Conservation (phyloP, 371 early-diverging fungal genomes). For the Apophysomyces sp. region DNA sequence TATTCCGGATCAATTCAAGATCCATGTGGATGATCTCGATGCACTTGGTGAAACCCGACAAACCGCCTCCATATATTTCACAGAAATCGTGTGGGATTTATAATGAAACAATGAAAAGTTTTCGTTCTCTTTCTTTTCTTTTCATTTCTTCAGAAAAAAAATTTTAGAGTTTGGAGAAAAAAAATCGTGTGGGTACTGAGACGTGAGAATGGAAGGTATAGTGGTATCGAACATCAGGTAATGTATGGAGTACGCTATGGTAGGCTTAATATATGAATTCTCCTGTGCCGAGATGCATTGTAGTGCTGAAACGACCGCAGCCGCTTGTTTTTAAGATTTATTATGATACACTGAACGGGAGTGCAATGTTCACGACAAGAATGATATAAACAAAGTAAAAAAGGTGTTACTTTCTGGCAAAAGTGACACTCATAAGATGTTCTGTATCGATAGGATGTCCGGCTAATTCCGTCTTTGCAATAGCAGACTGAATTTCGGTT, state of each 20-base stretch:
- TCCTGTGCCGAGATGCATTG: not conserved
- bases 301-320: not conserved
- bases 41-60: slow-evolving; percentile 64
- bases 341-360: slow-evolving; percentile 33
- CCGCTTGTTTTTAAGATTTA: not conserved
- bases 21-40: slow-evolving; percentile 72
- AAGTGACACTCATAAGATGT: slow-evolving; percentile 82
- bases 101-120: slow-evolving; percentile 13
- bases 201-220: not conserved
- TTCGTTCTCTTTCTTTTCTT: not conserved
- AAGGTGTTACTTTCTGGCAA: slow-evolving; percentile 61
- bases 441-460: slow-evolving; percentile 73
- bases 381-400: slow-evolving; percentile 1
- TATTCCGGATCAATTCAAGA: slow-evolving; percentile 80
- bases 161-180: not conserved
- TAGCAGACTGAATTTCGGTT: slow-evolving; percentile 72
- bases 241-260: not conserved
- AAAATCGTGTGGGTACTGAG: not conserved
- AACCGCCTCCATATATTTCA: slow-evolving; percentile 65
- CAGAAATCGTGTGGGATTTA: slow-evolving; percentile 56
- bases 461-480: slow-evolving; percentile 76
- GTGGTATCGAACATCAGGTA: not conserved
- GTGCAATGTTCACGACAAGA: slow-evolving; percentile 30
- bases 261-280: not conserved
- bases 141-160: slow-evolving; percentile 8